Evolutionary conservation across 495 filamentous ascomycete species (phyloP), one percentile per base, ranked within the genome.

Genomic region (Annulohypoxylon moriforme): DNA sequence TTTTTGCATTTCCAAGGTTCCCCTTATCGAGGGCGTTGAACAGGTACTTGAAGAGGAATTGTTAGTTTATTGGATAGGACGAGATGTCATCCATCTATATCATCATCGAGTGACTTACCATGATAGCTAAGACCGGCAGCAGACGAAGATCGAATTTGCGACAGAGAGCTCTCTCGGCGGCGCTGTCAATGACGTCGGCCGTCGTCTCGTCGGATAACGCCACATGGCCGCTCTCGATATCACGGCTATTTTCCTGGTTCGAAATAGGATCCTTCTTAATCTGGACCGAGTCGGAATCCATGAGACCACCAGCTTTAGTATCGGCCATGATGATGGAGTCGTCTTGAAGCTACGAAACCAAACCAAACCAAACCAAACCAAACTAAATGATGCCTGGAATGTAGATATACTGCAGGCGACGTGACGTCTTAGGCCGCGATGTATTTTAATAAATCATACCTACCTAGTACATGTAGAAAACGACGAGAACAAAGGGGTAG

Each of bases 1-100:
- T 93, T 77, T 93, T 86, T 11, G 91, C 91, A 74, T 93, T 93
- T 59, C 88, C 86, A 31, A 92, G 70, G 68, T 92, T 92, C 9
- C 86, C 87, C 67, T 91, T 91, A 73, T 91, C 89, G n/a, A 91
- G 81, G 18, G 82, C 82, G 74, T 89, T 90, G 79, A 89, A 89
- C 31, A 89, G 79, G 70, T 90, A 77, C 76, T 74, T 79, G 27
- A 53, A 53, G 64, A 16, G 20, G 20, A 1, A 29, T 42, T 18
- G 60, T 71, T 62, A 60, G 50, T 18, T 29, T 29, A 38, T 27
- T 31, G 6, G 47, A 3, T 11, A 33, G 16, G 16, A 22, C 36
- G 11, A 13, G 13, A 14, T 40, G 3, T 40, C 36, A n/a, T 40
- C n/a, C 36, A 5, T n/a, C 5, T 14, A 14, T n/a, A n/a, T n/a